These are phyloP conservation scores for Coleophoma crateriformis DNA, from an alignment of 2,329 filamentous ascomycete species.

Conservation along the genomic window DNA sequence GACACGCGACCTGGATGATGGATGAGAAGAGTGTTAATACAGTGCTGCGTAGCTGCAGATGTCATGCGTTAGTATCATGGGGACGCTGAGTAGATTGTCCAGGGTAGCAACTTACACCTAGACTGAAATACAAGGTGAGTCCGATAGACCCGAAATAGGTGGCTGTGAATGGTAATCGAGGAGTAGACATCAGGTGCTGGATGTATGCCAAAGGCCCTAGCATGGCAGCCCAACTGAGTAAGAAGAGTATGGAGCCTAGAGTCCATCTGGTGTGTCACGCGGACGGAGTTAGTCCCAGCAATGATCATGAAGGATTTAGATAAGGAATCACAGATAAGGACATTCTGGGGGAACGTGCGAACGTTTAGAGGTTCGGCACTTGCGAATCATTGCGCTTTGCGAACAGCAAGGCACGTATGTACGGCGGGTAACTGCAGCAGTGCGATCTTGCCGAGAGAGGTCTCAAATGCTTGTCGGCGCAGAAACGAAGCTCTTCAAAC, in stretches of 20 bases:
- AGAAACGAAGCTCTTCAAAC: too few species aligned
- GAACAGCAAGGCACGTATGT: background rate
- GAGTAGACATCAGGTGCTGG: slow-evolving; percentile 76
- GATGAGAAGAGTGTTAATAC: slow-evolving; percentile 81
- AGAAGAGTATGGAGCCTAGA: slow-evolving; percentile 83
- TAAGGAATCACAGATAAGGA: slow-evolving; percentile 9
- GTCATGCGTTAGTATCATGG: background rate
- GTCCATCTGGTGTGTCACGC: slow-evolving; percentile 68
- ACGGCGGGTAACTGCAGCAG: slow-evolving; percentile 31
- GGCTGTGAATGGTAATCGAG: slow-evolving; percentile 85
- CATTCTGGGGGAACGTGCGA: background rate
- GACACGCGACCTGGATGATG: slow-evolving; percentile 74
- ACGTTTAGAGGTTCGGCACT: background rate
- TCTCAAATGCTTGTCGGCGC: slow-evolving; percentile 7
- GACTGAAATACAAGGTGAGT: slow-evolving; percentile 84
- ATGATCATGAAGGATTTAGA: slow-evolving; percentile 7
- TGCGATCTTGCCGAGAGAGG: slow-evolving; percentile 19
- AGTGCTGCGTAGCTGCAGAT: slow-evolving; percentile 68
- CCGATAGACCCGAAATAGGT: slow-evolving; percentile 92
- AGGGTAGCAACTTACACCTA: slow-evolving; percentile 66
- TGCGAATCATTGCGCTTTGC: background rate
- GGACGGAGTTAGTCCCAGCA: slow-evolving; percentile 15
- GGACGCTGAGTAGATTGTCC: slow-evolving; percentile 4
- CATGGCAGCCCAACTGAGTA: slow-evolving; percentile 87
- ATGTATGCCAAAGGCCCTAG: slow-evolving; percentile 85